Evolutionary conservation across 768 basidiomycete species (phyloP).

Genomic region (Stropharia rugosoannulata): DNA sequence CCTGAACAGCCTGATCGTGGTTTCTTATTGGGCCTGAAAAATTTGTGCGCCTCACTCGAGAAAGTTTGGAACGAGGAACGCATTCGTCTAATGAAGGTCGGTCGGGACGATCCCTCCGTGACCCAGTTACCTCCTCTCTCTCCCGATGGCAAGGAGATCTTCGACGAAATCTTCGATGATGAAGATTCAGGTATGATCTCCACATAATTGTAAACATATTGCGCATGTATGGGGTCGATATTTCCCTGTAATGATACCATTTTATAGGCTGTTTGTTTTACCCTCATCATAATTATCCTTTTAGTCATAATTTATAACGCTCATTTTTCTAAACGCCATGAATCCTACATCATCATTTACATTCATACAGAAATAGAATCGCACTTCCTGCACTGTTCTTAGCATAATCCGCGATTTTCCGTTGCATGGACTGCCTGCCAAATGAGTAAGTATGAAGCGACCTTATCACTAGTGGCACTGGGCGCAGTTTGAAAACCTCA

Average conservation of each 20-base stretch:
- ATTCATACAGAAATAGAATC: constrained; percentile 18
- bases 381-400: background rate
- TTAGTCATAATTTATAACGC: constrained; percentile 7
- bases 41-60: constrained; percentile 71
- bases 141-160: constrained; percentile 77
- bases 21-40: constrained; percentile 89
- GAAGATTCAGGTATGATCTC: constrained; percentile 80
- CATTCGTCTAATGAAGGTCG: constrained; percentile 60
- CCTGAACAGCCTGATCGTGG: constrained; percentile 90
- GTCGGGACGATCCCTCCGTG: constrained; percentile 53
- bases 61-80: constrained; percentile 89
- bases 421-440: too few relatives aligned
- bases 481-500: too few relatives aligned
- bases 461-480: too few relatives aligned
- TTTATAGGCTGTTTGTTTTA: constrained; percentile 7
- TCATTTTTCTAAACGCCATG: background rate
- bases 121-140: constrained; percentile 63
- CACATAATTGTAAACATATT: constrained; percentile 37
- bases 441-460: too few relatives aligned
- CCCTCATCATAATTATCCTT: constrained; percentile 7
- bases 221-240: constrained; percentile 8
- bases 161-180: constrained; percentile 69
- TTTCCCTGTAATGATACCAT: constrained; percentile 14
- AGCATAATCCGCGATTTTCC: background rate
- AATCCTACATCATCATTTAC: constrained; percentile 9